Conservation (phyloP, 495 filamentous ascomycete species). For the Hypoxylon intermedium region DNA sequence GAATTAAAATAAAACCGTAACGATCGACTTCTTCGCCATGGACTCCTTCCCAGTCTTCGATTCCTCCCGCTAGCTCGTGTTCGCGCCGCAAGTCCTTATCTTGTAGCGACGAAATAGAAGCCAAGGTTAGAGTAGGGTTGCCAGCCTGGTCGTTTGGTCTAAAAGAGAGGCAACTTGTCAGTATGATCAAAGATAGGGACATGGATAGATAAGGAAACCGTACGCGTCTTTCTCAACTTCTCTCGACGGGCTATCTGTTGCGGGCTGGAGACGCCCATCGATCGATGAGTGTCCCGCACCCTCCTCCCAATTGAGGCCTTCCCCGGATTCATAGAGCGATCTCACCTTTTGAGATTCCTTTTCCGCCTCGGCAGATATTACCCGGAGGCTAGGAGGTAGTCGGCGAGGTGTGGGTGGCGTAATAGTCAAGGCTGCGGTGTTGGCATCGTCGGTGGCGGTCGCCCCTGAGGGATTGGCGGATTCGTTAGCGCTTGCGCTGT, state of each 20-base stretch:
- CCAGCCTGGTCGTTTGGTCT: conserved; percentile 38
- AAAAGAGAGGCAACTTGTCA: conserved; percentile 32
- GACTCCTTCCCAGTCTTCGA: conserved; percentile 95
- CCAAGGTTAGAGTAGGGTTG: conserved; percentile 40
- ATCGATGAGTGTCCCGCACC: conserved; percentile 55
- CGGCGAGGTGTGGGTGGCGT: conserved; percentile 33
- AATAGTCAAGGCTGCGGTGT: conserved; percentile 20
- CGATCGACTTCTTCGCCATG: conserved; percentile 85
- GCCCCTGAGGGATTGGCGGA: conserved; percentile 31
- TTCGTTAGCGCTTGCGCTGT: conserved; percentile 25
- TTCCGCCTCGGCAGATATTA: conserved; percentile 81
- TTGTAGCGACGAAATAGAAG: conserved; percentile 53
- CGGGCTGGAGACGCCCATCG: conserved; percentile 51
- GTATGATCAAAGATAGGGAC: conserved; percentile 38
- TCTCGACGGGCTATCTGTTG: conserved; percentile 58
- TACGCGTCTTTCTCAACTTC: conserved; percentile 61
- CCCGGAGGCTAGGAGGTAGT: conserved; percentile 53
- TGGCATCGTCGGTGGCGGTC: conserved; percentile 22
- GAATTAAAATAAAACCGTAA: conserved; percentile 87
- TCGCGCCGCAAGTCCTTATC: conserved; percentile 42
- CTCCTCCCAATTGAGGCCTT: conserved; percentile 64
- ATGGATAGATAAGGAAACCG: conserved; percentile 56
- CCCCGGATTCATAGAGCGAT: conserved; percentile 86
- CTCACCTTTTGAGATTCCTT: conserved; percentile 87
- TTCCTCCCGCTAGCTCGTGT: conserved; percentile 73